Percentiles rank a stretch among this genome's conserved stretches.
Evolutionary conservation across 2,329 filamentous ascomycete species (phyloP).

Genomic region (Pestalotiopsis sp.): DNA sequence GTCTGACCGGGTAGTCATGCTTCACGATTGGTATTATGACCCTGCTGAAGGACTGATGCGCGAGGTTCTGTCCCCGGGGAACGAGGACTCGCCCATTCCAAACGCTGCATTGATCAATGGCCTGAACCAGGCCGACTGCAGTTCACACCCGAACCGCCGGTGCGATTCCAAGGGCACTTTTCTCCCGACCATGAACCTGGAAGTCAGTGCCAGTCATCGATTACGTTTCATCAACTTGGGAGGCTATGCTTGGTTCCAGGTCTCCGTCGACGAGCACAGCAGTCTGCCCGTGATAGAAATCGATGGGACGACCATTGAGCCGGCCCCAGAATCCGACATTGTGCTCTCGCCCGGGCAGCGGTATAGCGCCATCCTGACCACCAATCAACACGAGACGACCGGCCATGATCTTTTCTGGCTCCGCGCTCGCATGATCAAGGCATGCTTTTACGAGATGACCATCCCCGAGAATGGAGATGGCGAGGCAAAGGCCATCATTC

Average conservation of each 20-base stretch:
- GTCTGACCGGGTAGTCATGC: constrained; percentile 63
- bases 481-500: constrained; percentile 52
- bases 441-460: constrained; percentile 59
- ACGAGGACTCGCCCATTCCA: constrained; percentile 43
- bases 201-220: constrained; percentile 62
- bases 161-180: constrained; percentile 45
- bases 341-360: constrained; percentile 72
- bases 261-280: constrained; percentile 69
- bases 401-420: constrained; percentile 61
- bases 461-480: constrained; percentile 43
- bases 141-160: constrained; percentile 35
- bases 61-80: constrained; percentile 40
- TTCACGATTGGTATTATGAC: constrained; percentile 73
- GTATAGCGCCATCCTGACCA: constrained; percentile 67
- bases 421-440: constrained; percentile 61
- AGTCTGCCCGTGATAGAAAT: constrained; percentile 62
- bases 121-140: constrained; percentile 42
- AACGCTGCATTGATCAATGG: constrained; percentile 50
- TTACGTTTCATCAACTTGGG: constrained; percentile 72
- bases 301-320: constrained; percentile 68
- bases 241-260: constrained; percentile 72
- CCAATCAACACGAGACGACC: constrained; percentile 51
- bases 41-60: constrained; percentile 40
- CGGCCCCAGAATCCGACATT: constrained; percentile 59
- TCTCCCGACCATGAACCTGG: constrained; percentile 46